phyloP scores from a whole-genome alignment of 164 flowering plant species.

The Euptelea pleiosperma region DNA sequence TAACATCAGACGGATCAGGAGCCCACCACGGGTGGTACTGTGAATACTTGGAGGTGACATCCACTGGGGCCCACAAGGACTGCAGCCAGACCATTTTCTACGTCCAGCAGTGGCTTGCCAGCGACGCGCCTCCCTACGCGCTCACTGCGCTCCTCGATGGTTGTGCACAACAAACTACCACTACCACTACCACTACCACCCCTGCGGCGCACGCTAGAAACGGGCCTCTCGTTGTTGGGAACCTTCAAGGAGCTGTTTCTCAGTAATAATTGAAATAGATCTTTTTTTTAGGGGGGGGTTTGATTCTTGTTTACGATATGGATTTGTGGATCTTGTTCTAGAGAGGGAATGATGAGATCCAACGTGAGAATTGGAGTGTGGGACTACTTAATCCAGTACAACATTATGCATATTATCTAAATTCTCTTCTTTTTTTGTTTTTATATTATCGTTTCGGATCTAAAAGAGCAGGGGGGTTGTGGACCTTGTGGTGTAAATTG shows the following conservation, averaged over 20 bases:
- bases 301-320: neutral
- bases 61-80: slow-evolving; percentile 46
- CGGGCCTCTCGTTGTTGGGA: neutral
- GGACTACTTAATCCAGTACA: no score
- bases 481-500: no score
- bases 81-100: slow-evolving; percentile 43
- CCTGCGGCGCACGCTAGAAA: neutral
- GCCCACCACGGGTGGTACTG: slow-evolving; percentile 59
- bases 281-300: neutral
- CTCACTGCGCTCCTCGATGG: slow-evolving; percentile 43
- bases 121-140: slow-evolving; percentile 42
- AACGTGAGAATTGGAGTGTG: no score
- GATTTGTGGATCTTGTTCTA: no score
- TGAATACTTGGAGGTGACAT: slow-evolving; percentile 54
- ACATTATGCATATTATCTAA: no score
- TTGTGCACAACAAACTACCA: neutral
- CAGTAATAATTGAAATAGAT: neutral
- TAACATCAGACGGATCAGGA: slow-evolving; percentile 61
- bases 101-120: slow-evolving; percentile 56
- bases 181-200: neutral
- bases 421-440: no score
- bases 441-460: no score
- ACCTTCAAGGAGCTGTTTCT: neutral
- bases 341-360: no score
- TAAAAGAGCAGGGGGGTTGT: no score